Evolutionary conservation across 164 flowering plant species (phyloP).

Genomic region (Vitis cinerea): DNA sequence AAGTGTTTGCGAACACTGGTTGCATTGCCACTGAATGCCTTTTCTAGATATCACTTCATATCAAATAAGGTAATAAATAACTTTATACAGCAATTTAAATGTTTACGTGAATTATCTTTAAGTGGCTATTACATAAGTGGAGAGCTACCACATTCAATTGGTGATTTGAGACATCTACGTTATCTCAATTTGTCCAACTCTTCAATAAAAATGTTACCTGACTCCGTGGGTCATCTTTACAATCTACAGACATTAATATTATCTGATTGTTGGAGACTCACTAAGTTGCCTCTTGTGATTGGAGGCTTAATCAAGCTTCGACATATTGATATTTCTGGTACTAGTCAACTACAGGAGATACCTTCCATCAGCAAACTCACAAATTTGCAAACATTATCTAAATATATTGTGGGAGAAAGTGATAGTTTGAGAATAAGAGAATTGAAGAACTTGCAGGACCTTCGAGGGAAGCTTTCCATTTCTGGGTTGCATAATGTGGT

Average conservation of each 20-base stretch:
- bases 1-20: not conserved
- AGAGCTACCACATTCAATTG: not conserved
- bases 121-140: too few species aligned
- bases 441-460: not conserved
- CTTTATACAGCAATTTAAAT: too few species aligned
- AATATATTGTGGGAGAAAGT: not conserved
- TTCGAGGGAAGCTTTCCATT: not conserved
- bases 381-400: not conserved
- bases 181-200: not conserved
- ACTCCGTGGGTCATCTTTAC: not conserved
- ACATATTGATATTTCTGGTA: not conserved
- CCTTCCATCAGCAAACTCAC: not conserved
- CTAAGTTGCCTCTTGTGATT: not conserved
- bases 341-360: not conserved
- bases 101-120: too few species aligned
- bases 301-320: not conserved
- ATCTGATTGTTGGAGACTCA: not conserved
- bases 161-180: constrained; percentile 9
- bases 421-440: not conserved
- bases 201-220: not conserved
- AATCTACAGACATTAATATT: not conserved
- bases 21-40: too few species aligned
- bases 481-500: constrained; percentile 3
- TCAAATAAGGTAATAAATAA: too few species aligned
- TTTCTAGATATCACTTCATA: too few species aligned